Evolutionary conservation across 108 stramenopile genomes (phyloP).

Genomic region (Nitzschia sp.): DNA sequence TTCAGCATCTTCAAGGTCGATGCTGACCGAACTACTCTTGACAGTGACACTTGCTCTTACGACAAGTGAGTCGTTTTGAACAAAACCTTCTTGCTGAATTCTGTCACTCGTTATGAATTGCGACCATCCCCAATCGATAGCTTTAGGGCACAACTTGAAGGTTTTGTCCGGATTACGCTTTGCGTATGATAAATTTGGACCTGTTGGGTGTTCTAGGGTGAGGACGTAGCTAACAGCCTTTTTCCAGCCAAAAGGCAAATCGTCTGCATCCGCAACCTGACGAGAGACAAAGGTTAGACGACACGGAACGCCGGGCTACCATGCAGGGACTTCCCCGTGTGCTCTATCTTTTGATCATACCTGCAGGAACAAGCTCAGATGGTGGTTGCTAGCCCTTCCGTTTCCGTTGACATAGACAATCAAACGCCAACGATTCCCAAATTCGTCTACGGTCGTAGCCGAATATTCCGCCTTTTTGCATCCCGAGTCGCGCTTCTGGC

Average conservation of each 20-base stretch:
- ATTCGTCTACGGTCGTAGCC: conserved; percentile 71
- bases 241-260: conserved; percentile 90
- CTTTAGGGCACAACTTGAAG: conserved; percentile 91
- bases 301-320: neutral
- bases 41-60: conserved; percentile 86
- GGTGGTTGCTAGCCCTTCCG: conserved; percentile 86
- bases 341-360: conserved; percentile 4
- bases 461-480: conserved; percentile 93
- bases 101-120: conserved; percentile 89
- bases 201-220: conserved; percentile 83
- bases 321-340: neutral
- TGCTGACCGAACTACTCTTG: conserved; percentile 70
- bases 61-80: conserved; percentile 61
- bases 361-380: conserved; percentile 85
- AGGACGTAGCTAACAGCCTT: conserved; percentile 87
- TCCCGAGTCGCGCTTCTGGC: conserved; percentile 84
- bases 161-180: conserved; percentile 92
- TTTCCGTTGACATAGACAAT: conserved; percentile 92
- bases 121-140: conserved; percentile 93
- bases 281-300: neutral
- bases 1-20: conserved; percentile 87
- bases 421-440: conserved; percentile 87
- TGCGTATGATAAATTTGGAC: conserved; percentile 70
- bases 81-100: conserved; percentile 86
- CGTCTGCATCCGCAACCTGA: conserved; percentile 85